Evolutionary conservation across 768 basidiomycete genomes (phyloP).

Genomic region (Daedaleopsis nitida): DNA sequence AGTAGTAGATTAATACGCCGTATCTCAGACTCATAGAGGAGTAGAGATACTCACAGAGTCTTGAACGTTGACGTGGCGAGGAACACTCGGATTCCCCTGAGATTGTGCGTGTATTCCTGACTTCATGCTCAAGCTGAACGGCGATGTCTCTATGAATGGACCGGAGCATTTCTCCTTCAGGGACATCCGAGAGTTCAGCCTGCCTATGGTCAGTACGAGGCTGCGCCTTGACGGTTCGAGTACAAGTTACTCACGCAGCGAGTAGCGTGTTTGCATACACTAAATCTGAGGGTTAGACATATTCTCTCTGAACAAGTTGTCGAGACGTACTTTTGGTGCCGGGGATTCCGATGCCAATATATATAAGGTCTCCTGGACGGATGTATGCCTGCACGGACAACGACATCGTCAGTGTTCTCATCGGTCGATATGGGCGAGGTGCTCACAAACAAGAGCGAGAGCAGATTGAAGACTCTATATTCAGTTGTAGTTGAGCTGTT

Average conservation of each 20-base stretch:
- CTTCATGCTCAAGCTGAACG: not conserved
- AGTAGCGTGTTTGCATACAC: conserved; percentile 3
- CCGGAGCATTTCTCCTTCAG: not conserved
- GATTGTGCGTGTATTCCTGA: too few species aligned
- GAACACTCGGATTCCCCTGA: too few species aligned
- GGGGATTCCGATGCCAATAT: conserved; percentile 1
- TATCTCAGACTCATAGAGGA: too few species aligned
- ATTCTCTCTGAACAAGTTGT: too few species aligned
- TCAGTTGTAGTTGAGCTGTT: not conserved
- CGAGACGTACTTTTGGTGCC: conserved; percentile 3
- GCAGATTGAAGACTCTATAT: not conserved
- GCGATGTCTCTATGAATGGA: not conserved
- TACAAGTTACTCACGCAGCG: conserved; percentile 5
- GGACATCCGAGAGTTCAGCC: not conserved
- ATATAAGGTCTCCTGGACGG: not conserved
- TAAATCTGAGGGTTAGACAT: not conserved
- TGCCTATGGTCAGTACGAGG: not conserved
- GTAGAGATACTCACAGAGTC: too few species aligned
- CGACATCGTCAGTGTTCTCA: too few species aligned
- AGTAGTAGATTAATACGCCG: too few species aligned
- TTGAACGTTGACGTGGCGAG: too few species aligned
- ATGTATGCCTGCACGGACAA: not conserved
- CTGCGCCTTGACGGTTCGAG: too few species aligned
- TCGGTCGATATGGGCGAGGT: too few species aligned
- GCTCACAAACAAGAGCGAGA: conserved; percentile 4